phyloP scores from a whole-genome alignment of 1,284 basidiomycete species.

The Phellopilus nigrolimitatus region DNA sequence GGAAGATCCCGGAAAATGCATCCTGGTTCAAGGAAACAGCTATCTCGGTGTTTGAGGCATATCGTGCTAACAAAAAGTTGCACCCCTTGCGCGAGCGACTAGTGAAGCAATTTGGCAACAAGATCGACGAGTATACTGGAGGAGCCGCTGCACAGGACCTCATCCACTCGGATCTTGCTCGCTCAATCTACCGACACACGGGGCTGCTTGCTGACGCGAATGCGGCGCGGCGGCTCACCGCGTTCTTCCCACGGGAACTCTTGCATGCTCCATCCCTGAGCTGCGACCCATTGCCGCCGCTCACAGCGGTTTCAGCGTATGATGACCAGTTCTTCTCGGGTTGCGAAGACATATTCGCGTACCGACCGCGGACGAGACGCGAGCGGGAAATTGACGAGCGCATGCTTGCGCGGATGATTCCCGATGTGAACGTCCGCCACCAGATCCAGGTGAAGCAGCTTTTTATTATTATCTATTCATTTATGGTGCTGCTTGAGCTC shows the following conservation, averaged over 20 bases:
- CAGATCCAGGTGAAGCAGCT: constrained; percentile 47
- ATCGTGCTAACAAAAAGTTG: constrained; percentile 30
- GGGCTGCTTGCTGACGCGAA: constrained; percentile 59
- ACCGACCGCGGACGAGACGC: constrained; percentile 33
- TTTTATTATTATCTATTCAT: constrained; percentile 18
- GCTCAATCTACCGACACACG: constrained; percentile 69
- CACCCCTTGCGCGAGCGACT: constrained; percentile 38
- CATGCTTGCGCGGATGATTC: constrained; percentile 49
- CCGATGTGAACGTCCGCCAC: constrained; percentile 48
- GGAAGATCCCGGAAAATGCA: constrained; percentile 69
- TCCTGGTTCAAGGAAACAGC: constrained; percentile 68
- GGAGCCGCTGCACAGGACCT: not conserved
- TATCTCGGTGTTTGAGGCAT: constrained; percentile 34
- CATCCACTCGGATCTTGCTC: constrained; percentile 32
- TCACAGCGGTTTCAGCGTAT: constrained; percentile 53
- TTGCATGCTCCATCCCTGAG: constrained; percentile 52
- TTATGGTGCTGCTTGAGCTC: constrained; percentile 18
- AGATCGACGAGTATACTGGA: not conserved
- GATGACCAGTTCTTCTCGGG: constrained; percentile 68
- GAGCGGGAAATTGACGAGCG: constrained; percentile 45
- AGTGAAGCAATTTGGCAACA: constrained; percentile 37
- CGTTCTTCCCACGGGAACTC: constrained; percentile 63
- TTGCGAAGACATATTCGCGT: constrained; percentile 46
- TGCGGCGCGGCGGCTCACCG: constrained; percentile 52
- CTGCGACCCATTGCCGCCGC: constrained; percentile 80